Base-by-base conservation (phyloP, 2,329 filamentous ascomycete species). In the Conoideocrella luteorostrata region DNA sequence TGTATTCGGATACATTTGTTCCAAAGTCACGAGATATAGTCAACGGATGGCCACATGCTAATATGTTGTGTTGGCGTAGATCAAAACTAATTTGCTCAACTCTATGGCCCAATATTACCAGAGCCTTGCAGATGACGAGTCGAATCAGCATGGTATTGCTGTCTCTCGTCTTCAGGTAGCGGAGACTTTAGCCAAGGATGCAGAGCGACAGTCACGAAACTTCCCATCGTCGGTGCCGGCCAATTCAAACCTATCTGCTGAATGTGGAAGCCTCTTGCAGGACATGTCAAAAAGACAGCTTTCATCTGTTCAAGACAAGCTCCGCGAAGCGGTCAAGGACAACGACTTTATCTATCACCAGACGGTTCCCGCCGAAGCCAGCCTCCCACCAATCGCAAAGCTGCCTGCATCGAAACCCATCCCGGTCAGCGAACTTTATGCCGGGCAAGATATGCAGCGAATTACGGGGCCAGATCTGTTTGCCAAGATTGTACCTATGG, bases 301-400 rank as follows among this genome's bases (percentile, higher is more conserved):
- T 22, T 74, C 85, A 0, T 84, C 80, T 24, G 84, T 95, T 3
- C 86, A 95, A 59, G 86, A 91, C 49, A 90, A 86, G 61, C 70
- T 95, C 18, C 71, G 72, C 15, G 82, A 87, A 48, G 75, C 90
- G 39, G 74, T 77, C 53, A 95, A 95, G 57, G 93, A 98, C 63
- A 98, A 98, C 54, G 93, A 98, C 61, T 97, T 93, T 64, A 95
- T 98, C 60, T 98, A 98, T 59, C 93, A 98, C 61, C 88, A 97
- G 55, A 83, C 81, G 2, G 84, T 98, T 2, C 91, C 93, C 0
- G 82, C 84, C 9, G 89, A 96, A 63, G 86, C 89, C 4, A 84
- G 84, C 22, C 69, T 98, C 11, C 70, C 87, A 1, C 77, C 84
- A 1, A 89, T 98, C 39, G 78, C 89, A 3, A 98, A 97, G 62